These are phyloP conservation scores for Globisporangium parvum DNA, from an alignment of 352 stramenopile species.

Conservation along the genomic window DNA sequence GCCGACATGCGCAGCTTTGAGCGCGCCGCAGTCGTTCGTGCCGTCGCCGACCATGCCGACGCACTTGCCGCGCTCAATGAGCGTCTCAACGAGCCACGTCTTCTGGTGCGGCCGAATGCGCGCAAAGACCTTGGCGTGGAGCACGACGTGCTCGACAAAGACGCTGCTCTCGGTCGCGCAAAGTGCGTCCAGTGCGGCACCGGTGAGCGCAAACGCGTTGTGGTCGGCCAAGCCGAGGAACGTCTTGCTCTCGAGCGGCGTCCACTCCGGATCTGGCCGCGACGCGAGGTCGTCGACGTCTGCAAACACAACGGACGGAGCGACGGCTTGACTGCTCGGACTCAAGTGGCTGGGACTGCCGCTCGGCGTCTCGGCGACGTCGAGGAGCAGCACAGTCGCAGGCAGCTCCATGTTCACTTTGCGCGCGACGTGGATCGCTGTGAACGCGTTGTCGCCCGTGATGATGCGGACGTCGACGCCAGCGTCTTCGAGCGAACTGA, in stretches of 20 bases:
- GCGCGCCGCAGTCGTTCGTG: constrained; percentile 87
- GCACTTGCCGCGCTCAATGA: constrained; percentile 45
- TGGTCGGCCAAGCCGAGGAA: constrained; percentile 48
- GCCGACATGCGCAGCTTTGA: constrained; percentile 88
- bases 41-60: constrained; percentile 74
- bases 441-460: constrained; percentile 85
- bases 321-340: not conserved
- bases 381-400: constrained; percentile 42
- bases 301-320: constrained; percentile 32
- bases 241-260: constrained; percentile 30
- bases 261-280: constrained; percentile 21
- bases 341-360: not conserved
- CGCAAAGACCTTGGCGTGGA: constrained; percentile 61
- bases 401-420: constrained; percentile 74
- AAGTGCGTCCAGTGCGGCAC: constrained; percentile 47
- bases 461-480: constrained; percentile 84
- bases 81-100: constrained; percentile 68
- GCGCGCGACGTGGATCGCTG: constrained; percentile 60
- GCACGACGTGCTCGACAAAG: constrained; percentile 53
- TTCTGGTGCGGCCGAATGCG: constrained; percentile 73
- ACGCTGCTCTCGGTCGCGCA: constrained; percentile 16
- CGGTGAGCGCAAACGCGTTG: constrained; percentile 64
- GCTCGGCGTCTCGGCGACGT: constrained; percentile 13
- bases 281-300: constrained; percentile 54
- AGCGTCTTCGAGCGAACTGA: constrained; percentile 67